These are phyloP conservation scores for Taphrina flavorubra DNA, from an alignment of 1,139 yeast species.

Conservation along the genomic window DNA sequence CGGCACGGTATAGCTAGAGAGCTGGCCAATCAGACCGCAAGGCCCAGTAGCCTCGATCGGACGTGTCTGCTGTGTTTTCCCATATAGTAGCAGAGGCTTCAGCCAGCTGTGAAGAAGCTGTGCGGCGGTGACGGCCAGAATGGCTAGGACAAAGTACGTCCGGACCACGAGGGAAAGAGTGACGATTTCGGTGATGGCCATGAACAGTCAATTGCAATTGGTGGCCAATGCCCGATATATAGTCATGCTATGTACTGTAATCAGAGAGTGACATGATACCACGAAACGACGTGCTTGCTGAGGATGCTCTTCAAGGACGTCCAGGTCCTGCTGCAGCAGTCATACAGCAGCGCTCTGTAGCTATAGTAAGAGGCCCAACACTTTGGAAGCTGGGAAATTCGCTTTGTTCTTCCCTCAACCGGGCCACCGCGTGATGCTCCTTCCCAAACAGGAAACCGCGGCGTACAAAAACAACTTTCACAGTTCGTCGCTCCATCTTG, in stretches of 20 bases:
- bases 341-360: too few species aligned
- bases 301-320: too few species aligned
- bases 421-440: neutral
- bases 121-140: conserved; percentile 43
- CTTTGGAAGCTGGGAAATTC: too few species aligned
- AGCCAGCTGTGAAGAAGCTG: conserved; percentile 48
- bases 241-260: too few species aligned
- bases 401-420: too few species aligned
- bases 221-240: too few species aligned
- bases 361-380: too few species aligned
- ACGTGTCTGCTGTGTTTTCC: conserved; percentile 46
- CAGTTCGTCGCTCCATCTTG: neutral
- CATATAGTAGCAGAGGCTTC: conserved; percentile 48
- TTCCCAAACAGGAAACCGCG: neutral
- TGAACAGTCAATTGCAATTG: neutral
- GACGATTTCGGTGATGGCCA: neutral
- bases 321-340: too few species aligned
- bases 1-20: conserved; percentile 55
- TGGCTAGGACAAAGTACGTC: conserved; percentile 12
- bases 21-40: conserved; percentile 5
- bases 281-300: too few species aligned
- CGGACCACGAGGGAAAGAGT: neutral
- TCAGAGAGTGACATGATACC: too few species aligned
- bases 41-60: conserved; percentile 33
- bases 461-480: neutral